These are phyloP conservation scores for Blastomyces percursus DNA, from an alignment of 2,329 filamentous ascomycete species.

Conservation along the genomic window DNA sequence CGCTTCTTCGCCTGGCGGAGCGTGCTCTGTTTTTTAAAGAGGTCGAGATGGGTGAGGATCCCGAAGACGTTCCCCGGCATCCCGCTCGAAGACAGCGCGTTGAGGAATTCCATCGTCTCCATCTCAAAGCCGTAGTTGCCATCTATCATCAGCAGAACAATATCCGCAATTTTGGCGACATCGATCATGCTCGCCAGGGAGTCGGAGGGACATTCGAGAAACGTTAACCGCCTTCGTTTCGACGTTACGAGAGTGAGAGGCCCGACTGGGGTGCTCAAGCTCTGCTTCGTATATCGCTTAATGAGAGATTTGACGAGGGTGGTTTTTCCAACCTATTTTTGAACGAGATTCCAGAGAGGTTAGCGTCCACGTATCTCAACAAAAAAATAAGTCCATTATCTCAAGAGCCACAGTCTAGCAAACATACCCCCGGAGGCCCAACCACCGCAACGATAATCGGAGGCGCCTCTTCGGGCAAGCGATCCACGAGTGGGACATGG, in stretches of 20 bases:
- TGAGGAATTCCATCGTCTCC: constrained; percentile 99
- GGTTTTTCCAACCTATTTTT: constrained; percentile 61
- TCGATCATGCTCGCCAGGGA: constrained; percentile 95
- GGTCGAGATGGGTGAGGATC: constrained; percentile 86
- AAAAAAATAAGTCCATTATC: neutral
- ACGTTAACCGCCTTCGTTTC: constrained; percentile 87
- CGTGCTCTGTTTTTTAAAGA: constrained; percentile 88
- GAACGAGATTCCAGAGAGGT: neutral
- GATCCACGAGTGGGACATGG: constrained; percentile 93
- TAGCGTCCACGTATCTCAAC: neutral
- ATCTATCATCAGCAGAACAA: constrained; percentile 95
- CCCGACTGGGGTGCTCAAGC: constrained; percentile 75
- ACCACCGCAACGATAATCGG: constrained; percentile 89
- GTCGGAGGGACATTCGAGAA: constrained; percentile 89
- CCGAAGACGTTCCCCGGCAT: constrained; percentile 99
- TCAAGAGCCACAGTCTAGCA: constrained; percentile 8
- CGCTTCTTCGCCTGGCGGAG: constrained; percentile 92
- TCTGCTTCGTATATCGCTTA: constrained; percentile 90
- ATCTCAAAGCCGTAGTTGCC: constrained; percentile 99
- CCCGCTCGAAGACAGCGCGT: constrained; percentile 81
- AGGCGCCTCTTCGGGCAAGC: constrained; percentile 87
- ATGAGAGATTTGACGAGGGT: constrained; percentile 92
- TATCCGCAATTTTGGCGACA: constrained; percentile 92
- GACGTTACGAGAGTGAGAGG: constrained; percentile 94
- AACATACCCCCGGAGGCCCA: constrained; percentile 71